Evolutionary conservation across 345 rosid species (phyloP).

Genomic region (Moricandia moricandioides): DNA sequence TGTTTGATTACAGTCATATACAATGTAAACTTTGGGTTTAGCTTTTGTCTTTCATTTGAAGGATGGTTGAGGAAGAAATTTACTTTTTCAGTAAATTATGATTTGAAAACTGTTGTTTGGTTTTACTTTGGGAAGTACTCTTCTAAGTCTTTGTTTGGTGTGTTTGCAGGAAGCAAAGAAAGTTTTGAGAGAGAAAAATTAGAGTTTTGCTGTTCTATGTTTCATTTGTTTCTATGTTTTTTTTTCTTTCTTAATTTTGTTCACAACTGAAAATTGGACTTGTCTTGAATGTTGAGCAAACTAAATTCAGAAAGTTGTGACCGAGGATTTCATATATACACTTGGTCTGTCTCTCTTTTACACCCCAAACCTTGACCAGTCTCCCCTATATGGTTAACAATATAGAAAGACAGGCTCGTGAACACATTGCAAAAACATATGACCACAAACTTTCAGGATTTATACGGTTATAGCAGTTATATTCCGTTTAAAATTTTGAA

Average conservation of each 20-base stretch:
- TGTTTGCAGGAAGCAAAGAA: slow-evolving; percentile 17
- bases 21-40: background rate
- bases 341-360: background rate
- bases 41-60: background rate
- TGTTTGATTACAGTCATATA: background rate
- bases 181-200: background rate
- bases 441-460: background rate
- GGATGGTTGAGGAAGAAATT: too few species aligned
- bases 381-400: background rate
- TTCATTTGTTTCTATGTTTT: slow-evolving; percentile 11
- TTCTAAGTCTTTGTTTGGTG: slow-evolving; percentile 7
- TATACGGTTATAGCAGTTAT: too few species aligned
- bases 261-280: background rate
- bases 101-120: background rate
- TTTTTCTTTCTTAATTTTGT: background rate
- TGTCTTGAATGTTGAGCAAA: background rate
- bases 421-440: background rate
- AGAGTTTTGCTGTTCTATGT: background rate
- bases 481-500: too few species aligned
- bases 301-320: background rate
- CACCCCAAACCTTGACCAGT: background rate
- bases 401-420: background rate
- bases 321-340: background rate
- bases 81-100: background rate
- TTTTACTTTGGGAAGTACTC: background rate